Base-by-base conservation (phyloP, 768 basidiomycete genomes). In the Tulasnella sp. region DNA sequence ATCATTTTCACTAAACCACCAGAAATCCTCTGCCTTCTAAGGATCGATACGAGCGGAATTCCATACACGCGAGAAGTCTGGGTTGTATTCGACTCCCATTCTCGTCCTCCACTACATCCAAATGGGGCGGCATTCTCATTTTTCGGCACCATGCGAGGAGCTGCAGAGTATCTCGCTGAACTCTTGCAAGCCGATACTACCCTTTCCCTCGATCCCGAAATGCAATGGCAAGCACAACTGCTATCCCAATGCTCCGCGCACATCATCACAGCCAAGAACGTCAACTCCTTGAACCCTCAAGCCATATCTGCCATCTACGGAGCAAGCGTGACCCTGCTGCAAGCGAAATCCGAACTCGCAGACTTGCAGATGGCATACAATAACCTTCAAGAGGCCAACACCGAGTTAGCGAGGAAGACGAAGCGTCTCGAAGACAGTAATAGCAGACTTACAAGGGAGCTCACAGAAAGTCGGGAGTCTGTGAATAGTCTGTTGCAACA, bases 1-100 rank as follows among this genome's bases (percentile, higher is more conserved):
- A 66, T 66, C 31, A 68, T 81, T 45, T 75, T 83, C 54, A 83
- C 81, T 0, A 77, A 79, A 19, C 79, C 81, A 31, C 81, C 82
- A 0, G 82, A 83, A 59, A 81, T 83, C 46, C 62, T 83, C 10
- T 69, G 73, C 15, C 74, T 77, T 58, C 59, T 79, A 54, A 66
- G 66, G 46, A 63, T 69, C 5, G 28, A 43, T 2, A 33, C 46
- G 28, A 10, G 29, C 29, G 43, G 27, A 16, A 5, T 22, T 20
- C 31, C 27, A 3, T 15, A 29, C 29, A 31, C 51, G 12, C 28
- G 32, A n/a, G 60, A 64, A 20, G 61, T 76, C 13, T 81, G 76
- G 56, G 68, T 75, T 39, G 64, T 82, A 37, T 83, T 83, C 53
- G 81, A 83, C 63, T 79, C 80, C 2, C 81, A 82, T 59, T 71